Evolutionary conservation across 495 filamentous ascomycete species (phyloP), one percentile per base, ranked within the genome.

Genomic region (Hypoxylon rickii): DNA sequence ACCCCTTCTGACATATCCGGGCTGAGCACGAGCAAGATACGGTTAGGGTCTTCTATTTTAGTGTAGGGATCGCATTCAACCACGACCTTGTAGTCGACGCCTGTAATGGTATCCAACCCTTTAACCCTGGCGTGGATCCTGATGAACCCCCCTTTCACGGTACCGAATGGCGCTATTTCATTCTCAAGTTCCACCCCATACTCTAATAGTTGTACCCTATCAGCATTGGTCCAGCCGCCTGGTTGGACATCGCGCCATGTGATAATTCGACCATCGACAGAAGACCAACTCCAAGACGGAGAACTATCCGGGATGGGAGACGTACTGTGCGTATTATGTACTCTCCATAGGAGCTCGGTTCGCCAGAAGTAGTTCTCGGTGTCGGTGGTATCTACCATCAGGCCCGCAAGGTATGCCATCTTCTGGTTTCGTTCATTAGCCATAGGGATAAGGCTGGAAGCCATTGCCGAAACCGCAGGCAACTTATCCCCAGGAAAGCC

Each of bases 391-490:
- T 56, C 47, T n/a, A 57, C 6, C 48, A 53, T 44, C 1, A 64
- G 24, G n/a, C 60, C 60, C n/a, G 55, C 60, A 33, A 44, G 43
- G 24, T 64, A 64, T 34, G 16, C 39, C 1, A 59, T 12, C 33
- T 54, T 37, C 39, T 55, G 55, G 4, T 36, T 39, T 33, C 55
- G 39, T 21, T 54, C 55, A 2, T 39, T 52, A 6, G 45, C 54
- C 50, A 47, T 50, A 1, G 24, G 33, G 13, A 50, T 33, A 19
- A 64, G 16, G 21, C 39, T 59, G 1, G 55, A 58, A 10, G 60
- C 60, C 21, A 64, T 33, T 7, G 50, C 60, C 1, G 60, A 59
- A 26, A 64, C 46, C 15, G 60, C 60, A 11, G 54, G 54, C 7
- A 64, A 44, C 44, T 64, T 64, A n/a, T 64, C 60, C 7, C 39